Evolutionary conservation across 73 alveolate species (phyloP), one percentile per base, ranked within the genome.

Genomic region (Blepharisma japonicum): DNA sequence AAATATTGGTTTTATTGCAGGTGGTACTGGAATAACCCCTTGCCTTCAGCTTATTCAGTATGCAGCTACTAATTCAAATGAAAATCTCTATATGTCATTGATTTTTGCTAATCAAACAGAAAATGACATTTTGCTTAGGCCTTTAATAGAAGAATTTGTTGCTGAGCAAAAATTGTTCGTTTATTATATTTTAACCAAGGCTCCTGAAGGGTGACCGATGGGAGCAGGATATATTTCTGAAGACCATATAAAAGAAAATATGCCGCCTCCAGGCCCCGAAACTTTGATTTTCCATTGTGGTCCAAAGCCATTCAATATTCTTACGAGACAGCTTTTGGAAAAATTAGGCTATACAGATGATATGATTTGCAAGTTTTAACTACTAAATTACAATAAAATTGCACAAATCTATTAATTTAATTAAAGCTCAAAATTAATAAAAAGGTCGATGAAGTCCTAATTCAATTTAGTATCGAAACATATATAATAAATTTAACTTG

Each of bases 21-120:
- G 95, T 21, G 95, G 95, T 1, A 88, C 90, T 9, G 95, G 95
- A 6, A 88, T 88, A 68, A 88, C 95, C 6, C 95, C 95, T 49
- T 55, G 82, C 85, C 84, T 55, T 68, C 84, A 88, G 56, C 79
- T 88, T 4, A 45, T 85, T 50, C 85, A 88, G 66, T 78, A 90
- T 8, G 90, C 82, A 6, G 61, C 76, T 4, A 32, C 71, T 14
- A 77, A 55, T 67, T 72, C 71, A 54, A 89, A 84, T 55, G 87
- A 76, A 25, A 56, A 77, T 32, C 39, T 7, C 46, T 6, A 79
- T 20, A 9, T 87, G 45, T 78, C 87, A 6, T 68, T 88, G 71
- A 66, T 88, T 6, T 88, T 67, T 50, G 95, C 89, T 23, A 83
- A 85, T 77, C 71, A 84, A 68, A 49, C 95, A 25, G 92, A 79